Percentiles rank a stretch among this genome's conserved stretches.
These are phyloP conservation scores for Mortierella sp. DNA, from an alignment of 371 early-diverging fungal genomes.

Conservation along the genomic window DNA sequence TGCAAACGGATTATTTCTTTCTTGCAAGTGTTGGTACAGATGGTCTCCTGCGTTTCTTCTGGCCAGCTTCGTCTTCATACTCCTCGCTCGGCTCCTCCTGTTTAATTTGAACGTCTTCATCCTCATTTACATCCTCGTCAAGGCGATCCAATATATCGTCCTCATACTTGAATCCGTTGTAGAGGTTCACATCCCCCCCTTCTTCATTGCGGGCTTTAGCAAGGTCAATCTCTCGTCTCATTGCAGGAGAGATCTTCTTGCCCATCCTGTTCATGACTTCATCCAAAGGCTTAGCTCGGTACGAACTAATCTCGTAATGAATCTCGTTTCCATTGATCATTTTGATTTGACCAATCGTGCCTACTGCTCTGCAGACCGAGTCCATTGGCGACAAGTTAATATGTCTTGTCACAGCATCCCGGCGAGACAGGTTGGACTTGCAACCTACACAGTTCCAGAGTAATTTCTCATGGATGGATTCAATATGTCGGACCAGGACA, in stretches of 20 bases:
- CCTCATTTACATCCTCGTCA: neutral
- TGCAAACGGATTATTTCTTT: conserved; percentile 24
- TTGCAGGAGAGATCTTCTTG: conserved; percentile 19
- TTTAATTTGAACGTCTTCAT: neutral
- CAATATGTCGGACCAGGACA: conserved; percentile 41
- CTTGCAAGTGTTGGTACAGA: conserved; percentile 17
- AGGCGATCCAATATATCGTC: neutral
- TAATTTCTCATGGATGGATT: conserved; percentile 52
- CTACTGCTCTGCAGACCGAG: conserved; percentile 44
- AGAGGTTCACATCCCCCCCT: neutral
- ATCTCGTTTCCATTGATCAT: conserved; percentile 37
- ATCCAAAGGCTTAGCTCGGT: conserved; percentile 43
- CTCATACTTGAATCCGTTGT: neutral
- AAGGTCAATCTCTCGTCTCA: conserved; percentile 22
- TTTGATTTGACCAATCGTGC: conserved; percentile 51
- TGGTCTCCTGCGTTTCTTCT: conserved; percentile 32
- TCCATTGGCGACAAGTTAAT: conserved; percentile 53
- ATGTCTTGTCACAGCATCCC: conserved; percentile 52
- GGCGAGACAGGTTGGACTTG: conserved; percentile 43
- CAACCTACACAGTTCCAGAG: conserved; percentile 53
- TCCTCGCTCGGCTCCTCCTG: conserved; percentile 1
- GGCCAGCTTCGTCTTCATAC: conserved; percentile 15
- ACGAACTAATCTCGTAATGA: conserved; percentile 36
- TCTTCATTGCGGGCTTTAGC: conserved; percentile 19
- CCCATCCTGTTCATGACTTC: conserved; percentile 49